Base-by-base conservation (phyloP, 495 filamentous ascomycete genomes). In the Lindgomyces ingoldianus region DNA sequence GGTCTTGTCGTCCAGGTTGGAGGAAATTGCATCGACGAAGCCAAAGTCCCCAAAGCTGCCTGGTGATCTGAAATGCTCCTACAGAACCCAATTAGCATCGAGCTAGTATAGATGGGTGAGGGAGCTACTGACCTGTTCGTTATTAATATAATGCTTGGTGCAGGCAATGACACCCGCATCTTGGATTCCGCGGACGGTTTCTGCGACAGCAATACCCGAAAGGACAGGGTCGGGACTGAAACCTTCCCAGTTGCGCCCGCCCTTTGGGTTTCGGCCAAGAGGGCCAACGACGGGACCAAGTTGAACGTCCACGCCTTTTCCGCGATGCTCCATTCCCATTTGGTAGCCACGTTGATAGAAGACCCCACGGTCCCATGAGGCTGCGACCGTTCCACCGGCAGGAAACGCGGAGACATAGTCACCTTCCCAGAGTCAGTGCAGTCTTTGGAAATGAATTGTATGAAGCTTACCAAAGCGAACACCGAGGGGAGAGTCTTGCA, bases 281-380 rank as follows among this genome's bases (percentile, higher is more conserved):
- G 94, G 92, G 0, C 94, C 94, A 41, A 92, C 90, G 16, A 94
- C 93, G 6, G 94, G 94, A 0, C 93, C 94, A 21, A 98, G 79
- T 68, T 91, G 83, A 24, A 96, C 84, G 65, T 95, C 91, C 57
- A 95, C 82, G 56, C 74, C 76, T 52, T 77, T 79, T 41, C 62
- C 70, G 8, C 64, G 59, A 30, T 72, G 69, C 61, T 79, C 76
- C 16, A 42, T 41, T 25, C 75, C 76, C 75, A 79, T 77, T 56
- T 70, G 68, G 51, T 69, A 72, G 39, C 76, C 76, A 14, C 76
- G 74, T 27, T 67, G 65, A 56, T 77, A 76, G 46, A 68, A 72
- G 30, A 72, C 62, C 9, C 44, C 46, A 16, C 76, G 72, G 57
- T 77, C 75, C 75, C 75, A 79, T 19, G 76, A 75, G 0, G 76